Evolutionary conservation across 176 grass and related monocot species (phyloP), one percentile per base, ranked within the genome.

Genomic region (Triticum turgidum): DNA sequence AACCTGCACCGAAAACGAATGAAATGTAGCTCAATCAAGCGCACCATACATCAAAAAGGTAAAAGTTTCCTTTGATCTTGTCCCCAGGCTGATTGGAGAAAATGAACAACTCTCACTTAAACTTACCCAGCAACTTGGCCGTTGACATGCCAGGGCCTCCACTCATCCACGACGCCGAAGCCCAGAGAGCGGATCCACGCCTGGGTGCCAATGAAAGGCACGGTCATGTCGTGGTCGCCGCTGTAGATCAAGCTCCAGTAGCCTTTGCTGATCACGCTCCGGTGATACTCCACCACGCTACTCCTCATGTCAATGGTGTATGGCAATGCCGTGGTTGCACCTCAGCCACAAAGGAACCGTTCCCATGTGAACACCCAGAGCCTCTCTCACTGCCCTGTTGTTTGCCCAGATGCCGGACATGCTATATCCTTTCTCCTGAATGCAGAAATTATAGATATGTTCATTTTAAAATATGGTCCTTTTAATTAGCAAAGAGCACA

Each of bases 1-100:
- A 66, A 93, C 61, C 91, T 93, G 63, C 51, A 24, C 25, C 32
- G 32, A 32, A 32, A 32, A 44, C 0, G 51, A 24, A 73, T 25
- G 5, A 22, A 73, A 25, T 45, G 20, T 1, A 73, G n/a, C 42
- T 44, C 42, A 54, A 54, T 6, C 0, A 42, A 44, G 1, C 22
- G 30, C 8, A 5, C 1, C 32, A 69, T 0, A 9, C 0, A 35
- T 20, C 34, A 69, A 21, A 8, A 69, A 38, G 0, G 33, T 69
- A 4, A 10, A 37, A 38, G 67, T 69, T 69, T 44, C 42, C 32
- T 32, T 32, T 32, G 32, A 32, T 32, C 32, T 32, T 32, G 32
- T 32, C 32, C 7, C 7, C 18, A 59, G 21, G 54, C 18, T 59
- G 18, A 21, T 8, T 0, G 54, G 6, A 20, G 7, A 59, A 59